Percentiles rank a stretch among this genome's conserved stretches.
Conservation (phyloP, 441 rosid species). For the Erodium moschatum region DNA sequence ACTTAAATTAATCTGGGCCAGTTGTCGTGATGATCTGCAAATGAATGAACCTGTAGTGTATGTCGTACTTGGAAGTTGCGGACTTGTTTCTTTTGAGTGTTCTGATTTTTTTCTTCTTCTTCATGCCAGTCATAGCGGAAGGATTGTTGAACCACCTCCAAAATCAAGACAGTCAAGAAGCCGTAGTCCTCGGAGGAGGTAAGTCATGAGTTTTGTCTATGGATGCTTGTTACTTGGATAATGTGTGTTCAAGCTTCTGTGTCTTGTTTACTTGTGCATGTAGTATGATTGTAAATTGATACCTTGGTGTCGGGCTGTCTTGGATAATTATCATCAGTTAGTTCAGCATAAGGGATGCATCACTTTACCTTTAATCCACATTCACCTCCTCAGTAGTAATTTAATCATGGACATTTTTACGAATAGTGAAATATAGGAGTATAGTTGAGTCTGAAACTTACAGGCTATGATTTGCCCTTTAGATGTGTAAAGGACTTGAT, state of each 20-base stretch:
- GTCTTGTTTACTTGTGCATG: not conserved
- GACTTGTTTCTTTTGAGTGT: not conserved
- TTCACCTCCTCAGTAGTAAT: not conserved
- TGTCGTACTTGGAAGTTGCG: not conserved
- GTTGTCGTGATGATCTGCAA: not conserved
- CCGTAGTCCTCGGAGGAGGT: slow-evolving; percentile 49
- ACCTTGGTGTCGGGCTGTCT: not conserved
- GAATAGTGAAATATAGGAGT: not conserved
- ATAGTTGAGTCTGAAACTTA: not conserved
- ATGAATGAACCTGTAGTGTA: not conserved
- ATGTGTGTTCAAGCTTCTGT: slow-evolving; percentile 2
- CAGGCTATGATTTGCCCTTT: not conserved
- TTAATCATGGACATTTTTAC: not conserved
- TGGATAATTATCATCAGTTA: not conserved
- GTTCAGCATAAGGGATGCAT: not conserved
- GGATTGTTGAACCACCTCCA: slow-evolving; percentile 32
- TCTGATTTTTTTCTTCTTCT: not conserved
- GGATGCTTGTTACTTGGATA: not conserved
- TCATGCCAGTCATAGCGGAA: slow-evolving; percentile 40
- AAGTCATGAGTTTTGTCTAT: not conserved
- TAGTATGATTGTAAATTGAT: not conserved
- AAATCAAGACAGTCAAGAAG: slow-evolving; percentile 29
- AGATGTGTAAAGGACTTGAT: not conserved
- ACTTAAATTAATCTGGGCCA: not conserved
- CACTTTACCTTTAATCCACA: not conserved